Conservation (phyloP, 345 rosid genomes). For the Gossypium arboreum region DNA sequence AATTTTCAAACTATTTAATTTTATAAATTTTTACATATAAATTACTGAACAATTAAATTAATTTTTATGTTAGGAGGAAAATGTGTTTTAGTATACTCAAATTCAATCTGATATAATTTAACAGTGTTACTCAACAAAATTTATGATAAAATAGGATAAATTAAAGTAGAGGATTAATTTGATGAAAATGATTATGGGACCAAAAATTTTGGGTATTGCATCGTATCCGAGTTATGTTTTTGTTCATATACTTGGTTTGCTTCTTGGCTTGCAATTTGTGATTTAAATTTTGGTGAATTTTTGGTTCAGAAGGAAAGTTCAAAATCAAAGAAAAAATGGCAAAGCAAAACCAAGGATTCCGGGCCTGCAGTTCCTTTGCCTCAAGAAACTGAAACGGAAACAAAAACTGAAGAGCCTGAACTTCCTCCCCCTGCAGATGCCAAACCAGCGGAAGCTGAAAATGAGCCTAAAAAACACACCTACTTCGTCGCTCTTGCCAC, state of each 20-base stretch:
- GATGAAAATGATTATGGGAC: too few relatives aligned
- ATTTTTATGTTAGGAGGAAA: too few relatives aligned
- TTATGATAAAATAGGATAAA: too few relatives aligned
- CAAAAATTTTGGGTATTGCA: too few relatives aligned
- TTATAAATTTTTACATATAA: too few relatives aligned
- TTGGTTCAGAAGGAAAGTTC: slow-evolving; percentile 31
- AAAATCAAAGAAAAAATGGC: slow-evolving; percentile 56
- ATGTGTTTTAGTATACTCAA: accelerated
- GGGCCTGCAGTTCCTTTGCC: slow-evolving; percentile 30
- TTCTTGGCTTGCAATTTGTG: neutral
- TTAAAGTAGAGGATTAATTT: too few relatives aligned
- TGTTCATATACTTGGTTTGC: neutral
- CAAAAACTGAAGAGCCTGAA: slow-evolving; percentile 11
- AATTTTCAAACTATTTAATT: too few relatives aligned
- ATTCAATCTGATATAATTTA: too few relatives aligned
- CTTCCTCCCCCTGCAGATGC: slow-evolving; percentile 18
- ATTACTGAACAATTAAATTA: too few relatives aligned
- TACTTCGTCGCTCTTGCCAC: slow-evolving; percentile 64
- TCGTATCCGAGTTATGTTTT: too few relatives aligned
- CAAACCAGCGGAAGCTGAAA: slow-evolving; percentile 42
- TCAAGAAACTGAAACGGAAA: slow-evolving; percentile 6
- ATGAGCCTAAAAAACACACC: slow-evolving; percentile 54
- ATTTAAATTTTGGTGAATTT: slow-evolving; percentile 1
- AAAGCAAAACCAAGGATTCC: slow-evolving; percentile 39
- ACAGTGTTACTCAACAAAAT: too few relatives aligned